A percentile compares a stretch with the other conserved stretches of the same genome.
Conservation (phyloP, 1,284 basidiomycete genomes). For the Malassezia vespertilionis region DNA sequence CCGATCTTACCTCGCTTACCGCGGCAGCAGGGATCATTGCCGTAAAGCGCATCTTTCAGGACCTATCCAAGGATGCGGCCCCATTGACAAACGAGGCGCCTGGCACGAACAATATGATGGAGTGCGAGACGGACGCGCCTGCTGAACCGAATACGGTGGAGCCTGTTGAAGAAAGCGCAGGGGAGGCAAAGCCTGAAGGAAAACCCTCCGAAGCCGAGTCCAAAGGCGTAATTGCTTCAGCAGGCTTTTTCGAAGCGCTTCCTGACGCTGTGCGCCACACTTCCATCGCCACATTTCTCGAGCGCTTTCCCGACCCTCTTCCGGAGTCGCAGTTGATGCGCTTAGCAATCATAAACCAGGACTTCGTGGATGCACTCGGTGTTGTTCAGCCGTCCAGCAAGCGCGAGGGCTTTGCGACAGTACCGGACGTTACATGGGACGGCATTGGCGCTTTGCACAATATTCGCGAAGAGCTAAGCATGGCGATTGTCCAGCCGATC, state of each 20-base stretch:
- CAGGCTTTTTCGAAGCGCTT: conserved; percentile 31
- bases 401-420: conserved; percentile 91
- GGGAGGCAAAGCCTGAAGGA: not conserved
- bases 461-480: conserved; percentile 80
- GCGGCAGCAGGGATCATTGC: conserved; percentile 89
- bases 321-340: conserved; percentile 65
- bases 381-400: conserved; percentile 90
- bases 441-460: conserved; percentile 83
- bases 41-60: conserved; percentile 85
- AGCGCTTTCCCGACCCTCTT: conserved; percentile 69
- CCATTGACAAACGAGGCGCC: not conserved
- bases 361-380: conserved; percentile 65
- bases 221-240: not conserved
- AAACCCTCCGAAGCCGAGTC: not conserved
- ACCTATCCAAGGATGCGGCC: conserved; percentile 50
- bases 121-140: conserved; percentile 5
- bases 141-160: conserved; percentile 17
- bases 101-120: conserved; percentile 1
- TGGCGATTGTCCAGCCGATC: conserved; percentile 95
- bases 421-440: conserved; percentile 87
- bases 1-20: conserved; percentile 78
- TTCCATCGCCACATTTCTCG: conserved; percentile 80
- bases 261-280: conserved; percentile 50
- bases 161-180: conserved; percentile 6
- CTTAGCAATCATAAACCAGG: conserved; percentile 61